Percentiles rank a stretch among this genome's conserved stretches.
phyloP scores from a whole-genome alignment of 768 basidiomycete species.

The Tricholoma sp. region DNA sequence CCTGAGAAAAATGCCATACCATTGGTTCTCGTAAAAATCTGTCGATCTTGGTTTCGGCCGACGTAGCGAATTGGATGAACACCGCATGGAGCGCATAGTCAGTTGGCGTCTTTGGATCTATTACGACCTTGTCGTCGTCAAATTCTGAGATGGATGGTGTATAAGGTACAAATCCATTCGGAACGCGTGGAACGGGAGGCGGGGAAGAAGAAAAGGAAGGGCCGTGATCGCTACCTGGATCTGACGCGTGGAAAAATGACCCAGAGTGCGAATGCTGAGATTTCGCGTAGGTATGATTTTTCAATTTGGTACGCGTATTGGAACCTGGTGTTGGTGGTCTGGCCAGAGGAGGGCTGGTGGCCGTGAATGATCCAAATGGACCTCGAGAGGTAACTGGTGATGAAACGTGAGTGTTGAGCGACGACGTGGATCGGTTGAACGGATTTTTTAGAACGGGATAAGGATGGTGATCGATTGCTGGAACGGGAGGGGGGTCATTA shows the following conservation, averaged over 20 bases:
- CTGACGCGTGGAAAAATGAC: constrained; percentile 66
- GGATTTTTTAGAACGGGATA: constrained; percentile 77
- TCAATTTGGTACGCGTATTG: constrained; percentile 38
- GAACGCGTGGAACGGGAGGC: constrained; percentile 77
- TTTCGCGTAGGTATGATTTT: constrained; percentile 57
- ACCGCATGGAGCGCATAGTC: constrained; percentile 88
- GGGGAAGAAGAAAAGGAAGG: constrained; percentile 55
- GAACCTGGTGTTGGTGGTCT: constrained; percentile 62
- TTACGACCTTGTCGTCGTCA: constrained; percentile 62
- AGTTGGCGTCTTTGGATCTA: constrained; percentile 76
- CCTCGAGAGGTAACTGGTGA: constrained; percentile 30
- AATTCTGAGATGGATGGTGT: constrained; percentile 47
- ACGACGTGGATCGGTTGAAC: constrained; percentile 78
- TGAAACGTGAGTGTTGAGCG: constrained; percentile 47
- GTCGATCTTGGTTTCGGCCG: constrained; percentile 78
- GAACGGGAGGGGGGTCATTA: constrained; percentile 71
- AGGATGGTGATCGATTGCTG: constrained; percentile 58
- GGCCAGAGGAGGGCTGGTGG: constrained; percentile 47
- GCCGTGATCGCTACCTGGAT: constrained; percentile 67
- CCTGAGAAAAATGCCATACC: constrained; percentile 38
- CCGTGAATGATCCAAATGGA: constrained; percentile 28
- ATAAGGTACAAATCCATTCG: constrained; percentile 45
- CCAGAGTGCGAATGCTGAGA: constrained; percentile 77
- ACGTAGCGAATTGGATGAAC: constrained; percentile 79
- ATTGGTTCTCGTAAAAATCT: constrained; percentile 61